Percentiles rank a stretch among this genome's conserved stretches.
Evolutionary conservation across 805 yeast species (phyloP).

Genomic region (Pichia californica): DNA sequence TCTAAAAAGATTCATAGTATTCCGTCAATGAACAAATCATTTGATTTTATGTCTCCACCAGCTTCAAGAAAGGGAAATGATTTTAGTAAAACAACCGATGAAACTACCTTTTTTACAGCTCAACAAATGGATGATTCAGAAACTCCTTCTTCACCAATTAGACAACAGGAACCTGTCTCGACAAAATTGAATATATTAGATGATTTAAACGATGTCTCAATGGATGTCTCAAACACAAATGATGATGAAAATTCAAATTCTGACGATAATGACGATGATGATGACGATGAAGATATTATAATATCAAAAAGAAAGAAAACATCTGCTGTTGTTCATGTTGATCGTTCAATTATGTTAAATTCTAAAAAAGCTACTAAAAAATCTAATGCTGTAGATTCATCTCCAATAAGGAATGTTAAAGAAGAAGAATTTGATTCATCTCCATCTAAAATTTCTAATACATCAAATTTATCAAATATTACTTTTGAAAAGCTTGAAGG

Average conservation of each 20-base stretch:
- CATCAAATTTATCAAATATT: conserved; percentile 19
- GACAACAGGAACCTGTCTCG: not conserved
- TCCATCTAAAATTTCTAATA: conserved; percentile 20
- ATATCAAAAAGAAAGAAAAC: conserved; percentile 49
- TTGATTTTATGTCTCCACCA: conserved; percentile 17
- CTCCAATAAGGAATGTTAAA: conserved; percentile 19
- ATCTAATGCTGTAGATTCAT: conserved; percentile 15
- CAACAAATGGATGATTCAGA: conserved; percentile 20
- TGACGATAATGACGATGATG: conserved; percentile 23
- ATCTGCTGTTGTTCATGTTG: conserved; percentile 34
- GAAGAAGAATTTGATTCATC: conserved; percentile 19
- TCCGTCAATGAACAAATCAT: conserved; percentile 14
- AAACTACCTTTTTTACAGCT: conserved; percentile 17
- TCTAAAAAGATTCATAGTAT: conserved; percentile 27
- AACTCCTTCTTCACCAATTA: conserved; percentile 30
- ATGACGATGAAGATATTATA: conserved; percentile 51
- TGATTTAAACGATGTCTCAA: conserved; percentile 8
- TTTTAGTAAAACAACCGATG: conserved; percentile 9
- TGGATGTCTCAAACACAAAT: conserved; percentile 3
- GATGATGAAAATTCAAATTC: no score
- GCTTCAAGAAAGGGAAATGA: conserved; percentile 15
- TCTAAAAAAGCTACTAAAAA: conserved; percentile 21
- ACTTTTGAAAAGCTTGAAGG: conserved; percentile 30
- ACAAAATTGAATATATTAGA: conserved; percentile 9
- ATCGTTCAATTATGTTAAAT: conserved; percentile 36